These are phyloP conservation scores for Monosporascus sp. DNA, from an alignment of 2,329 filamentous ascomycete species.

Conservation along the genomic window DNA sequence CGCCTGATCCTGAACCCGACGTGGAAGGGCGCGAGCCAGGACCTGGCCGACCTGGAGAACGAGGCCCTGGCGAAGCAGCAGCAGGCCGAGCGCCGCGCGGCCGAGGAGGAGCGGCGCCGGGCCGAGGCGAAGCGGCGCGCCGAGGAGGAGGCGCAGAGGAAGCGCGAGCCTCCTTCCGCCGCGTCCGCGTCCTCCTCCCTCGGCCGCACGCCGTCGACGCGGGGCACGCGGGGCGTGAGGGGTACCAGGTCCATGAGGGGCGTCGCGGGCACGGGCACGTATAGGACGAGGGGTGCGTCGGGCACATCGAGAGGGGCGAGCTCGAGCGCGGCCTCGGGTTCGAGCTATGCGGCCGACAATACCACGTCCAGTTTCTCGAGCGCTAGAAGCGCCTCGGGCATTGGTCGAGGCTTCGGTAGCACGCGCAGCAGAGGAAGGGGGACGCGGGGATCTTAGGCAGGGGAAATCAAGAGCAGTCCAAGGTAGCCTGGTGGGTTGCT, in stretches of 20 bases:
- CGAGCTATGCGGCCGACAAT: slow-evolving; percentile 26
- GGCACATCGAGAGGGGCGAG: slow-evolving; percentile 6
- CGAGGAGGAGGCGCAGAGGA: slow-evolving; percentile 55
- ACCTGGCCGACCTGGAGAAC: slow-evolving; percentile 79
- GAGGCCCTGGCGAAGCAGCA: slow-evolving; percentile 70
- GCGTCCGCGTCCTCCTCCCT: background rate
- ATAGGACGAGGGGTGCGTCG: slow-evolving; percentile 12
- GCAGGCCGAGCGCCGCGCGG: slow-evolving; percentile 69
- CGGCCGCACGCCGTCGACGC: slow-evolving; percentile 4
- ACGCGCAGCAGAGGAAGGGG: slow-evolving; percentile 52
- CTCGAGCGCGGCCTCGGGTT: slow-evolving; percentile 2
- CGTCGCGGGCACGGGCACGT: slow-evolving; percentile 1
- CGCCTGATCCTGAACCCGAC: slow-evolving; percentile 79
- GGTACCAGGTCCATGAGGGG: slow-evolving; percentile 1
- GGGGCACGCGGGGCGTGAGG: slow-evolving; percentile 4
- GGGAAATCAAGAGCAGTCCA: background rate
- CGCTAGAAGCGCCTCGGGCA: slow-evolving; percentile 35
- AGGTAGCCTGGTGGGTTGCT: background rate
- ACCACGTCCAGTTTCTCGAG: slow-evolving; percentile 25
- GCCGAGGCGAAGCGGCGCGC: slow-evolving; percentile 62
- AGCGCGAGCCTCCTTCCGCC: slow-evolving; percentile 31
- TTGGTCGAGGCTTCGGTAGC: slow-evolving; percentile 41
- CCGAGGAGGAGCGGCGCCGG: slow-evolving; percentile 72
- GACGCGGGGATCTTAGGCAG: slow-evolving; percentile 30
- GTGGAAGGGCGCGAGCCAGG: slow-evolving; percentile 86